Conservation (phyloP, 2,329 filamentous ascomycete genomes). For the Epichloe bromicola region DNA sequence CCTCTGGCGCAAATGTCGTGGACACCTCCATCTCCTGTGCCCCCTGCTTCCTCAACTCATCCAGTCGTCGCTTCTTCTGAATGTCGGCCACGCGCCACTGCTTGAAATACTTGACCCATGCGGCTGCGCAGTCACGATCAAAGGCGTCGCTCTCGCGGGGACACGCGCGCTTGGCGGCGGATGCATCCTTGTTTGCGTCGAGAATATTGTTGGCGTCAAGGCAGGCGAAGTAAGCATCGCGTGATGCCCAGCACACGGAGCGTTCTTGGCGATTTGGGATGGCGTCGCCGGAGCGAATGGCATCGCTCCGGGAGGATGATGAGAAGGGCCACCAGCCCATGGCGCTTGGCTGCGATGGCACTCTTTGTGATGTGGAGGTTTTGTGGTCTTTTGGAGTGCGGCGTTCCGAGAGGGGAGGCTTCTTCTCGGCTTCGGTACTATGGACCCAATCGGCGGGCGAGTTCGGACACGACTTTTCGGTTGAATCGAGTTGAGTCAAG, state of each 20-base stretch:
- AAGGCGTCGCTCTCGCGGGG: slow-evolving; percentile 41
- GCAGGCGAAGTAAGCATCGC: slow-evolving; percentile 80
- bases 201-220: slow-evolving; percentile 72
- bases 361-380: not conserved
- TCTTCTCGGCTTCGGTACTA: too few species aligned
- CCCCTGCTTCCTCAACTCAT: slow-evolving; percentile 60
- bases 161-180: slow-evolving; percentile 27
- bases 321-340: slow-evolving; percentile 37
- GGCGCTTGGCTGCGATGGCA: not conserved
- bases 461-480: too few species aligned
- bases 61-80: slow-evolving; percentile 69
- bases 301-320: slow-evolving; percentile 33
- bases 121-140: slow-evolving; percentile 72
- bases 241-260: slow-evolving; percentile 74
- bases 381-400: not conserved
- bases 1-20: slow-evolving; percentile 23
- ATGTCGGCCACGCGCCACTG: slow-evolving; percentile 87
- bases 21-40: slow-evolving; percentile 44
- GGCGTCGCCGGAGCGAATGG: slow-evolving; percentile 38
- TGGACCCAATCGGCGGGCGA: too few species aligned
- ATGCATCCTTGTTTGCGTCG: slow-evolving; percentile 42
- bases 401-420: too few species aligned
- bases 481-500: not conserved
- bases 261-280: slow-evolving; percentile 79
- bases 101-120: slow-evolving; percentile 99